Conservation (phyloP, 768 basidiomycete genomes). For the Tephrocybe sp. region DNA sequence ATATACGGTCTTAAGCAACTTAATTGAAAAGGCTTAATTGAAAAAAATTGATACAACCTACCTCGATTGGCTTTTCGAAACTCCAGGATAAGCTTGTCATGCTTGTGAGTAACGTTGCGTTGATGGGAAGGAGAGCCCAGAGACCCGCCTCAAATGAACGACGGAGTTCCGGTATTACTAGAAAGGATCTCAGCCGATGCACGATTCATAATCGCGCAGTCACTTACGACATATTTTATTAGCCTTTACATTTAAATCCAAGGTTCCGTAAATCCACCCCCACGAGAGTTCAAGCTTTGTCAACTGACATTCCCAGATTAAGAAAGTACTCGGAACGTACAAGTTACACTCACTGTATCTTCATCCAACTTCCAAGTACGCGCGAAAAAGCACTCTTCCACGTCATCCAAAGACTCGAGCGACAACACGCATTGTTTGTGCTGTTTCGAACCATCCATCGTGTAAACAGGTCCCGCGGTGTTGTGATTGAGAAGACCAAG, state of each 20-base stretch:
- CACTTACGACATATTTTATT: background rate
- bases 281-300: background rate
- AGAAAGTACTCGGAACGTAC: background rate
- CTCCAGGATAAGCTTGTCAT: background rate
- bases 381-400: background rate
- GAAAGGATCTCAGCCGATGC: background rate
- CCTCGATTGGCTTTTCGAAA: background rate
- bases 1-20: background rate
- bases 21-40: too few relatives aligned
- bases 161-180: background rate
- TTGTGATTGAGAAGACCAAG: too few relatives aligned
- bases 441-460: too few relatives aligned
- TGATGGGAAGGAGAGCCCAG: slow-evolving; percentile 1
- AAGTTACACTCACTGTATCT: background rate
- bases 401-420: background rate
- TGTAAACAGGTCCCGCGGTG: too few relatives aligned
- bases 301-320: background rate
- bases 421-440: background rate
- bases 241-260: background rate
- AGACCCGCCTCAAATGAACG: background rate
- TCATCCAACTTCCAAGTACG: background rate
- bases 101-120: background rate
- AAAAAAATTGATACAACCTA: background rate
- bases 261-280: background rate
- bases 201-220: background rate